phyloP scores from a whole-genome alignment of 352 stramenopile genomes.

The Phytophthora idaei region DNA sequence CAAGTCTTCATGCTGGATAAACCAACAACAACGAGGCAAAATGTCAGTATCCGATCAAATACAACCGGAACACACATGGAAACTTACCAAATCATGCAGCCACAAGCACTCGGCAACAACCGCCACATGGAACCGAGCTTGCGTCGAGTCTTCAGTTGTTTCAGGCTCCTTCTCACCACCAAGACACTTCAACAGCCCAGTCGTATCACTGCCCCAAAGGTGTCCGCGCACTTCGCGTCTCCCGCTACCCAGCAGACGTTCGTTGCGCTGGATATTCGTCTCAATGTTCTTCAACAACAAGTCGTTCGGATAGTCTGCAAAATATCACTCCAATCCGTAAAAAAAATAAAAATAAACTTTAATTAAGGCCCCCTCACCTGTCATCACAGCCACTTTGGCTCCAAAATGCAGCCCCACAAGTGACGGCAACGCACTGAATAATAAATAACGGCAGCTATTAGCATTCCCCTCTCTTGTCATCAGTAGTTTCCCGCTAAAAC shows the following conservation, averaged over 20 bases:
- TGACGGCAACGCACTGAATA: slow-evolving; percentile 47
- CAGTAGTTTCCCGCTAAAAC: neutral
- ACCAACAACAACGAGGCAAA: neutral
- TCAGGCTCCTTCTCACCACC: neutral
- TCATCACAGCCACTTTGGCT: slow-evolving; percentile 47
- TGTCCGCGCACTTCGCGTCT: slow-evolving; percentile 43
- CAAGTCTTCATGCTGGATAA: slow-evolving; percentile 45
- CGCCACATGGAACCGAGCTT: slow-evolving; percentile 42
- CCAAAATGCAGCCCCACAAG: slow-evolving; percentile 52
- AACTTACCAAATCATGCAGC: slow-evolving; percentile 52
- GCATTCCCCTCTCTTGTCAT: neutral
- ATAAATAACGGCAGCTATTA: slow-evolving; percentile 1
- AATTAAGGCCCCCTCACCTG: slow-evolving; percentile 26
- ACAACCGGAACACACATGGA: too few species aligned
- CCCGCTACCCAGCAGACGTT: slow-evolving; percentile 33
- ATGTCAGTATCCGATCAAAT: neutral
- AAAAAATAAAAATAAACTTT: too few species aligned
- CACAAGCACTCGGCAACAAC: slow-evolving; percentile 61
- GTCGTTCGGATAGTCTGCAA: slow-evolving; percentile 56
- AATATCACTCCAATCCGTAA: neutral
- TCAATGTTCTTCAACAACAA: slow-evolving; percentile 53
- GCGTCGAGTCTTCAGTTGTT: neutral
- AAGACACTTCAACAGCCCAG: slow-evolving; percentile 26
- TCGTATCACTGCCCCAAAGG: slow-evolving; percentile 44
- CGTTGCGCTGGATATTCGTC: slow-evolving; percentile 48